A percentile compares a stretch with the other conserved stretches of the same genome.
phyloP scores from a whole-genome alignment of 169 alveolate species.

The Plasmodium sp. region DNA sequence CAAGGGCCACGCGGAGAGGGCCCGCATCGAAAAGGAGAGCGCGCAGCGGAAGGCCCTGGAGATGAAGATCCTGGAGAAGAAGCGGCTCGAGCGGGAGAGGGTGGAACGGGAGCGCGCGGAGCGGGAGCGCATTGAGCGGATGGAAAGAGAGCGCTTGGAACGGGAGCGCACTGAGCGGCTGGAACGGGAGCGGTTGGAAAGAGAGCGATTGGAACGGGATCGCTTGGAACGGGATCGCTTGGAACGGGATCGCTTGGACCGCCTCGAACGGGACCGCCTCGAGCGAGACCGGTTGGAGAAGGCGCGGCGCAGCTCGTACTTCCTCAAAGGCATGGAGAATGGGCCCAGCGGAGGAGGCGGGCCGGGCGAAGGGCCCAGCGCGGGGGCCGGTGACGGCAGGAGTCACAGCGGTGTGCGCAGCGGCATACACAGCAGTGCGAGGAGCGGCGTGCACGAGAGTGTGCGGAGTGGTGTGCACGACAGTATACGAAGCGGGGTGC shows the following conservation, averaged over 20 bases:
- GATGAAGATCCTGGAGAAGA: slow-evolving; percentile 59
- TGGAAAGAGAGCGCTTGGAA: slow-evolving; percentile 16
- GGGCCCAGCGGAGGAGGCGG: neutral
- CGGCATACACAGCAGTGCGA: neutral
- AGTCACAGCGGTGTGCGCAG: slow-evolving; percentile 1
- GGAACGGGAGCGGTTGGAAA: neutral
- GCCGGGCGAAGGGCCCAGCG: neutral
- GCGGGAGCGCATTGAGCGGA: neutral
- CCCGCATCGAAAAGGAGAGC: slow-evolving; percentile 42
- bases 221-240: slow-evolving; percentile 1
- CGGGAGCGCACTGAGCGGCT: neutral
- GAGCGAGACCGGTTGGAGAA: neutral
- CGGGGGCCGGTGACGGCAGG: neutral
- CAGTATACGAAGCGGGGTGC: neutral
- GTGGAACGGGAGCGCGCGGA: neutral
- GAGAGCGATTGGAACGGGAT: slow-evolving; percentile 5
- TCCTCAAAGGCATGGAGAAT: neutral
- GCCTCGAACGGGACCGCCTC: neutral
- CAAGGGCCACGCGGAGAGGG: slow-evolving; percentile 38
- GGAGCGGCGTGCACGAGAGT: neutral
- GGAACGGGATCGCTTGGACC: neutral
- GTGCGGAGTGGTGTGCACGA: neutral
- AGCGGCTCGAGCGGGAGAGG: slow-evolving; percentile 19
- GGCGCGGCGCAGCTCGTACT: neutral
- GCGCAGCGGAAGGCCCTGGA: slow-evolving; percentile 68